These are phyloP conservation scores for Fusarium tuaranense DNA, from an alignment of 2,329 filamentous ascomycete genomes.

Conservation along the genomic window DNA sequence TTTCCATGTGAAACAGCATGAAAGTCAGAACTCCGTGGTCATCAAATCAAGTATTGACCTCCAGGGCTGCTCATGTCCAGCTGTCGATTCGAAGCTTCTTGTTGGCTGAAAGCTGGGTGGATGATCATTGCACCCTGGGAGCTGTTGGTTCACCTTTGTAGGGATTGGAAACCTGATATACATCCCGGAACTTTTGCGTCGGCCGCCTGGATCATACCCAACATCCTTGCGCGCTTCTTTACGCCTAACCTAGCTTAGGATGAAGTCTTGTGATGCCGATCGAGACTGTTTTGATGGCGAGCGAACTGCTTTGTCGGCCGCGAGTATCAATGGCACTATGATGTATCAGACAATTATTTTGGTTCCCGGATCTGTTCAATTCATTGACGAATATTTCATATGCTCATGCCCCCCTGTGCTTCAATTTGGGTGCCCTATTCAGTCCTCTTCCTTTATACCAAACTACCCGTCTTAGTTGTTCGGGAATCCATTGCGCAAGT, in stretches of 20 bases:
- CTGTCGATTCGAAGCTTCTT: background rate
- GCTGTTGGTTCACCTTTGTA: background rate
- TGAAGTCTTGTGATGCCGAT: background rate
- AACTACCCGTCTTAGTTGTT: constrained; percentile 49
- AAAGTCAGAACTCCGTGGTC: background rate
- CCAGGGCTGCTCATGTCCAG: background rate
- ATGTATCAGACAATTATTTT: too few species aligned
- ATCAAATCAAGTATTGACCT: background rate
- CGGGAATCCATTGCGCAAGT: constrained; percentile 70
- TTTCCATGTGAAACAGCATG: background rate
- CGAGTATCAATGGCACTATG: background rate
- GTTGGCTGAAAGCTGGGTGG: background rate
- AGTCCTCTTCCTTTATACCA: background rate
- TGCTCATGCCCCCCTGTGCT: background rate
- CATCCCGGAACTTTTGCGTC: background rate
- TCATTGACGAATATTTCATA: background rate
- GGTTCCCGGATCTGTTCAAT: background rate
- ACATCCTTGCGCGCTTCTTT: background rate
- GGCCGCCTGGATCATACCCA: background rate
- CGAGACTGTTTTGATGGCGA: background rate
- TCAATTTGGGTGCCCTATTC: background rate
- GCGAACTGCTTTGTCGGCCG: background rate
- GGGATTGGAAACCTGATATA: background rate
- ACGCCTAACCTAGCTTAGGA: too few species aligned
- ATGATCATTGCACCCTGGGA: background rate